These are phyloP conservation scores for Pythium angustatum DNA, from an alignment of 352 stramenopile genomes.

Conservation along the genomic window DNA sequence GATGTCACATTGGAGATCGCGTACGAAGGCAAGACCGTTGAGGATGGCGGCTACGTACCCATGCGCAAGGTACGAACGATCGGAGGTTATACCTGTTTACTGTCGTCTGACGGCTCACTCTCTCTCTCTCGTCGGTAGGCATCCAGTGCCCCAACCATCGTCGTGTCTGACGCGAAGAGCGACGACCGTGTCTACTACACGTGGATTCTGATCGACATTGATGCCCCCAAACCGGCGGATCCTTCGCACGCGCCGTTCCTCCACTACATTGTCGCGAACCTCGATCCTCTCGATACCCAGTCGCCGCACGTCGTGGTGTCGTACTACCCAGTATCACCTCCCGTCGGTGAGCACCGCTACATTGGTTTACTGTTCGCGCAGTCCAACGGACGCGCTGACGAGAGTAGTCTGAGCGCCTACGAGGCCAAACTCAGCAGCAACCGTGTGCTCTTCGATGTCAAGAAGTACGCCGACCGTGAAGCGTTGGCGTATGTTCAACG, in stretches of 20 bases:
- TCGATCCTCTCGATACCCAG: slow-evolving; percentile 1
- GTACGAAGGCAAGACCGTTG: slow-evolving; percentile 9
- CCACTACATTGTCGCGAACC: slow-evolving; percentile 58
- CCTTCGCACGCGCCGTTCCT: slow-evolving; percentile 68
- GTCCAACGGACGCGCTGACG: slow-evolving; percentile 4
- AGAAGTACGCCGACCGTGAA: slow-evolving; percentile 36
- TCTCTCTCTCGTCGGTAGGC: slow-evolving; percentile 32
- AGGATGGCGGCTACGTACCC: slow-evolving; percentile 21
- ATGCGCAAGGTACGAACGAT: slow-evolving; percentile 28
- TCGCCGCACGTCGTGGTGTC: slow-evolving; percentile 37
- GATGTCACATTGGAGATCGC: slow-evolving; percentile 6
- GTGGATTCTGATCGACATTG: slow-evolving; percentile 69
- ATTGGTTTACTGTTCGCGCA: slow-evolving; percentile 55
- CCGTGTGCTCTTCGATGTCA: slow-evolving; percentile 54
- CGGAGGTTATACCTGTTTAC: too few relatives aligned
- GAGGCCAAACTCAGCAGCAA: slow-evolving; percentile 30
- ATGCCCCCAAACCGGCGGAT: slow-evolving; percentile 52
- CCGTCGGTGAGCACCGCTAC: slow-evolving; percentile 57
- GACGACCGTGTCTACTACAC: slow-evolving; percentile 43
- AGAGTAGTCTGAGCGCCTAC: slow-evolving; percentile 18
- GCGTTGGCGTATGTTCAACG: slow-evolving; percentile 35
- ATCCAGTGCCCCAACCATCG: slow-evolving; percentile 34
- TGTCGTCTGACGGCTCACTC: not conserved
- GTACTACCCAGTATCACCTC: slow-evolving; percentile 62
- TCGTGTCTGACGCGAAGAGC: slow-evolving; percentile 16